phyloP scores from a whole-genome alignment of 495 filamentous ascomycete genomes.

The Tuber aestivum region DNA sequence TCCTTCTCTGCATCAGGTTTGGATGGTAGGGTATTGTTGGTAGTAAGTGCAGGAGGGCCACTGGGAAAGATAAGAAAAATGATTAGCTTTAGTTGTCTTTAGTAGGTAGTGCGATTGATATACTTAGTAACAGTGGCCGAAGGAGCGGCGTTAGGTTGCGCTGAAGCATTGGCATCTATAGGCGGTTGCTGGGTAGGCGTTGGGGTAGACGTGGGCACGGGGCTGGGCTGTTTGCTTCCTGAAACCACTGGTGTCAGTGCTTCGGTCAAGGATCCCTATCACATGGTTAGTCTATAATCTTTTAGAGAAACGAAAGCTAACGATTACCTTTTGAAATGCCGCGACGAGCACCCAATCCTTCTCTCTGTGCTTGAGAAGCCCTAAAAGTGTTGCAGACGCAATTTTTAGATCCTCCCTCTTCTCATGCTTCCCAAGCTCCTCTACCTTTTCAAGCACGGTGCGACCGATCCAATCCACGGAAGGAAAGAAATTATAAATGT shows the following conservation, averaged over 20 bases:
- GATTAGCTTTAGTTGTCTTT: conserved; percentile 13
- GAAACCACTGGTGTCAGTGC: conserved; percentile 30
- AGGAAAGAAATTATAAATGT: conserved; percentile 72
- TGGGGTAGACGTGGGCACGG: conserved; percentile 24
- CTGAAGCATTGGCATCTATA: conserved; percentile 15
- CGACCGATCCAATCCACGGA: conserved; percentile 80
- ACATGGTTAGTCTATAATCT: background rate
- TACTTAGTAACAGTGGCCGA: conserved; percentile 19
- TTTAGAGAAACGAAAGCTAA: conserved; percentile 31
- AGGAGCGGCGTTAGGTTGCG: conserved; percentile 4
- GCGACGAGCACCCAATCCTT: conserved; percentile 70
- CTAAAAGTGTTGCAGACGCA: conserved; percentile 75
- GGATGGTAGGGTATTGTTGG: conserved; percentile 18
- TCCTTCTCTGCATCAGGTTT: conserved; percentile 38
- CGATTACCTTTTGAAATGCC: conserved; percentile 41
- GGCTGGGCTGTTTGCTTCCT: conserved; percentile 43
- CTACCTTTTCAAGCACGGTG: conserved; percentile 61
- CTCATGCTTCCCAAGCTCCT: conserved; percentile 59
- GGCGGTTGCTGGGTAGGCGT: background rate
- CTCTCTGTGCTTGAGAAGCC: conserved; percentile 70
- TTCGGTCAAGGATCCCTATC: conserved; percentile 36
- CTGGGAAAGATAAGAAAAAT: conserved; percentile 4
- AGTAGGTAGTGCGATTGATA: conserved; percentile 2
- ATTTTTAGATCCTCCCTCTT: conserved; percentile 83
- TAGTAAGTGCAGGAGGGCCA: conserved; percentile 8